Evolutionary conservation across 2,329 filamentous ascomycete genomes (phyloP).

Genomic region (Leptographium procerum): DNA sequence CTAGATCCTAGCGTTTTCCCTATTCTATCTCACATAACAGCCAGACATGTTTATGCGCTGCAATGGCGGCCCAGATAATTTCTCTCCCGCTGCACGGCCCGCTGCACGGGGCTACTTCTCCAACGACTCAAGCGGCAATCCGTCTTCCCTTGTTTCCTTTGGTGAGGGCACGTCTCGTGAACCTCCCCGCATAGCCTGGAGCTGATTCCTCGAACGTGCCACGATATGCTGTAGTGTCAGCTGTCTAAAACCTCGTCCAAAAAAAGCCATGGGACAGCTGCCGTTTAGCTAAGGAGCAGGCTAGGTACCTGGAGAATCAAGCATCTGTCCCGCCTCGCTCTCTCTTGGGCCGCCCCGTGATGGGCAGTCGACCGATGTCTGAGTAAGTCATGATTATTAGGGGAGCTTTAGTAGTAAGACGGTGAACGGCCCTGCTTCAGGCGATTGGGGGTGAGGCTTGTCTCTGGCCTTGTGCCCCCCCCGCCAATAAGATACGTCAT

Average conservation of each 20-base stretch:
- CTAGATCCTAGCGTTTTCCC: neutral
- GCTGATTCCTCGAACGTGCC: too few species aligned
- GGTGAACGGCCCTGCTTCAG: neutral
- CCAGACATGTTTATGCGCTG: too few species aligned
- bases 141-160: too few species aligned
- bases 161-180: too few species aligned
- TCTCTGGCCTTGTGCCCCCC: neutral
- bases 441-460: neutral
- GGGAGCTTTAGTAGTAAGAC: neutral
- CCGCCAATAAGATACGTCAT: constrained; percentile 1
- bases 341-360: neutral
- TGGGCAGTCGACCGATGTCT: neutral
- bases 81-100: too few species aligned
- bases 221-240: neutral
- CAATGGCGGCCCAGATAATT: neutral
- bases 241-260: neutral
- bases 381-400: neutral
- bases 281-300: neutral
- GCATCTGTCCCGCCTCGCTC: neutral
- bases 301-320: neutral
- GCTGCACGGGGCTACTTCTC: too few species aligned
- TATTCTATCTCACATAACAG: neutral
- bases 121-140: too few species aligned
- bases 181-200: too few species aligned
- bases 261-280: neutral